These are phyloP conservation scores for Debaryomyces tyrocola DNA, from an alignment of 805 yeast genomes.

Conservation along the genomic window DNA sequence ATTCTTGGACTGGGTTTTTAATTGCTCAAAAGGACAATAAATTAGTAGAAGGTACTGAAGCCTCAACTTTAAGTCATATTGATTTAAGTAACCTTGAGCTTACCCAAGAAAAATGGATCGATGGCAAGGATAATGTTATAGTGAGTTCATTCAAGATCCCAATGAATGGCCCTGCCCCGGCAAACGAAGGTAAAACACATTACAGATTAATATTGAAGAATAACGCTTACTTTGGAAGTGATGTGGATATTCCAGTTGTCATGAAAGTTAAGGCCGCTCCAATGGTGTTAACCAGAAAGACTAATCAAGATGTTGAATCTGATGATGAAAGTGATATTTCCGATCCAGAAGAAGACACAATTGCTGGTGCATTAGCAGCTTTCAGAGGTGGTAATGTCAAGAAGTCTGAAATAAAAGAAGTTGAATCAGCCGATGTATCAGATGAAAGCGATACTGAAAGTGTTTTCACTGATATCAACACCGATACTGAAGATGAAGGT, in stretches of 20 bases:
- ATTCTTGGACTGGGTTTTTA: constrained; percentile 68
- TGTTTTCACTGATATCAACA: constrained; percentile 44
- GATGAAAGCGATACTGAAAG: constrained; percentile 41
- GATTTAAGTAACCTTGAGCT: constrained; percentile 57
- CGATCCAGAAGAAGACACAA: constrained; percentile 71
- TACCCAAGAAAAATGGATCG: constrained; percentile 51
- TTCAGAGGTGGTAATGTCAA: constrained; percentile 62
- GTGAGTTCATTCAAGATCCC: constrained; percentile 78
- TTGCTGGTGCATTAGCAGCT: constrained; percentile 74
- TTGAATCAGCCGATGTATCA: constrained; percentile 34
- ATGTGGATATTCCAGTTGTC: constrained; percentile 66
- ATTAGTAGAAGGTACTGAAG: constrained; percentile 62
- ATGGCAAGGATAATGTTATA: constrained; percentile 39
- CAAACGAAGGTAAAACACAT: constrained; percentile 58
- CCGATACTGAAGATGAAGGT: constrained; percentile 45
- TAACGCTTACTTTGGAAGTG: constrained; percentile 79
- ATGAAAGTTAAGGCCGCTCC: constrained; percentile 66
- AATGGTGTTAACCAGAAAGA: constrained; percentile 26
- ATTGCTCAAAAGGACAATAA: constrained; percentile 76
- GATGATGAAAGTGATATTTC: constrained; percentile 59
- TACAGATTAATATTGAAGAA: constrained; percentile 73
- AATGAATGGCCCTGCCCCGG: constrained; percentile 77
- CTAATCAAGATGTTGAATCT: constrained; percentile 33
- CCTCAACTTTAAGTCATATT: constrained; percentile 50
- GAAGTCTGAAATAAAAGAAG: constrained; percentile 22